Evolutionary conservation across 768 basidiomycete species (phyloP), one percentile per base, ranked within the genome.

Genomic region (Strobilomyces echinocephalus): DNA sequence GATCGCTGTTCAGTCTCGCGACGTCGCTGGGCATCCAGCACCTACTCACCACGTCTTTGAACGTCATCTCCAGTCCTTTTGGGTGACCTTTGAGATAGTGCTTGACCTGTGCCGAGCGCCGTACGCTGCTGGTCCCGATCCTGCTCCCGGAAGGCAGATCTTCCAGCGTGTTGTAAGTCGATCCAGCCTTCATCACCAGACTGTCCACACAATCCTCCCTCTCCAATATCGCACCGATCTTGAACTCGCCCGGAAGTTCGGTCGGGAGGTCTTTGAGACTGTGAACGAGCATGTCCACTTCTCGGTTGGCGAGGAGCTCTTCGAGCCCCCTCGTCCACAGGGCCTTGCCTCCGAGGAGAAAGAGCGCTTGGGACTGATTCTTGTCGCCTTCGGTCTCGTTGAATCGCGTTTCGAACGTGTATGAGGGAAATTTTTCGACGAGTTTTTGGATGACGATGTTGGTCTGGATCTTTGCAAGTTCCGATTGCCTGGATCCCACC

Each of bases 261-360:
- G 95, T 98, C 4, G 95, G 95, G 31, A 97, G 83, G 68, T 98
- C 97, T 70, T 99, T 99, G 61, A 91, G 75, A 34, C 81, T 84
- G 72, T 99, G 95, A 18, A 98, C 84, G 62, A 99, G 82, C 79
- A 97, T 84, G 68, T 99, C 97, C 46, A 95, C 87, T 12, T 77
- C 73, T 30, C 78, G 73, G 41, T 84, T 77, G 50, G 82, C 77
- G 55, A 99, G 74, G 41, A 84, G 85, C 18, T 89, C 87, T 67
- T 99, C 97, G 50, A 99, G 83, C 62, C 97, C 95, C 62, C 92
- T 90, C 35, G 97, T 99, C 97, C 97, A 99, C 28, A 97, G 71
- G 0, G 88, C 80, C 67, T 91, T 92, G n/a, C 91, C 92, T 36
- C 93, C 93, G 15, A 97, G 73, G 9, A 94, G 77, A 71, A 95